A percentile compares a stretch with the other conserved stretches of the same genome.
These are phyloP conservation scores for Fusarium torreyae DNA, from an alignment of 2,329 filamentous ascomycete species.

Conservation along the genomic window DNA sequence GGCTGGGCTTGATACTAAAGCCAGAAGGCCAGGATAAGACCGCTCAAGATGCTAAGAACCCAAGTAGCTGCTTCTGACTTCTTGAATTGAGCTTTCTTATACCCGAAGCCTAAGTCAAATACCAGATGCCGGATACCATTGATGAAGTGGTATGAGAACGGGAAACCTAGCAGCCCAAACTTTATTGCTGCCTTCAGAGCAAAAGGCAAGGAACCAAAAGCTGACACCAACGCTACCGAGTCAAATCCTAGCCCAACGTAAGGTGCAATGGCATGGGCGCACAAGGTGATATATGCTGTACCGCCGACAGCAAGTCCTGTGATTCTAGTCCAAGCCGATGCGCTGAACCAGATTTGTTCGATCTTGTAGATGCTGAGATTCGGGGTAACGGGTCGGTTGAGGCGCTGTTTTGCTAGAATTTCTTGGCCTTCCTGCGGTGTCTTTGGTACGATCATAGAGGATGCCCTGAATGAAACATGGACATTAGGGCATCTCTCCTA, in stretches of 20 bases:
- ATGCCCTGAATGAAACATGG: not conserved
- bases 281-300: constrained; percentile 17
- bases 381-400: constrained; percentile 25
- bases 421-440: constrained; percentile 11
- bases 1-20: not conserved
- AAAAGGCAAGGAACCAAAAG: constrained; percentile 23
- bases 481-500: not conserved
- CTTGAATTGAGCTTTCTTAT: constrained; percentile 27
- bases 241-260: constrained; percentile 24
- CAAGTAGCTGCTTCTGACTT: constrained; percentile 30
- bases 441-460: not conserved
- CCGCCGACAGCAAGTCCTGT: constrained; percentile 25
- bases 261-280: constrained; percentile 19
- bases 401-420: constrained; percentile 24
- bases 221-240: constrained; percentile 4
- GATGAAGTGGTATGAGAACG: constrained; percentile 30
- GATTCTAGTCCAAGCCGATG: constrained; percentile 38
- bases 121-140: constrained; percentile 33
- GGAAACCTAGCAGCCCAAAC: constrained; percentile 30
- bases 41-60: constrained; percentile 19
- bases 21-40: constrained; percentile 16
- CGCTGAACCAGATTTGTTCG: constrained; percentile 29
- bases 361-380: constrained; percentile 31
- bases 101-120: constrained; percentile 34
- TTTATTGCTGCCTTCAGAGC: constrained; percentile 15